Conservation (phyloP, 164 flowering plant species). For the Taxillus chinensis region DNA sequence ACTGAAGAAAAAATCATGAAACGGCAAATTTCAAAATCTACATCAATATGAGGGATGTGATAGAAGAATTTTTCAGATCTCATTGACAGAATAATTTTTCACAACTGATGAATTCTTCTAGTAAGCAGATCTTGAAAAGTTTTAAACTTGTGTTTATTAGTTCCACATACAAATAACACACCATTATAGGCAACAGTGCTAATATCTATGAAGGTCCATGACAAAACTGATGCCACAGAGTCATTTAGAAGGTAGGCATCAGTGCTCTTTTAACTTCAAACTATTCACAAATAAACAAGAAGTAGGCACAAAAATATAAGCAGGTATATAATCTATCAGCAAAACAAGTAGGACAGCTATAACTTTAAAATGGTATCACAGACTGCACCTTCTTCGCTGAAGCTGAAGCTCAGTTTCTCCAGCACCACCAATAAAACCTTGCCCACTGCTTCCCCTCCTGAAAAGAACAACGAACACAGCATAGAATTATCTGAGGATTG, state of each 20-base stretch:
- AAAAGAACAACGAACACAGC: constrained; percentile 12
- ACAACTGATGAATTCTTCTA: not conserved
- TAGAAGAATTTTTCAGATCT: not conserved
- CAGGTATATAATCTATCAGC: not conserved
- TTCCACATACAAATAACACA: too few species aligned
- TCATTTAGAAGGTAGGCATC: not conserved
- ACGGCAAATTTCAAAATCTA: not conserved
- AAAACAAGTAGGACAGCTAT: not conserved
- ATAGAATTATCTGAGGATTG: constrained; percentile 2
- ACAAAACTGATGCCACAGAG: not conserved
- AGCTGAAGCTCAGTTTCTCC: constrained; percentile 99
- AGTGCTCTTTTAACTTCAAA: not conserved
- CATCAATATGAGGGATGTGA: not conserved
- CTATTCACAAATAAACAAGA: not conserved
- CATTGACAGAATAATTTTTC: not conserved
- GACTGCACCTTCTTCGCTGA: constrained; percentile 74
- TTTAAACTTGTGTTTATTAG: too few species aligned
- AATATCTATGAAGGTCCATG: not conserved
- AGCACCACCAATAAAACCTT: constrained; percentile 92
- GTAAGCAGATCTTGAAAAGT: not conserved
- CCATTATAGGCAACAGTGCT: too few species aligned
- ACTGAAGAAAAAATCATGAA: not conserved
- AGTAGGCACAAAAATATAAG: not conserved
- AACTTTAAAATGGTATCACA: not conserved
- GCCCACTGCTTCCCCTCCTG: constrained; percentile 99